Conservation (phyloP, 2,329 filamentous ascomycete species). For the Plectosphaerella cucumerina region DNA sequence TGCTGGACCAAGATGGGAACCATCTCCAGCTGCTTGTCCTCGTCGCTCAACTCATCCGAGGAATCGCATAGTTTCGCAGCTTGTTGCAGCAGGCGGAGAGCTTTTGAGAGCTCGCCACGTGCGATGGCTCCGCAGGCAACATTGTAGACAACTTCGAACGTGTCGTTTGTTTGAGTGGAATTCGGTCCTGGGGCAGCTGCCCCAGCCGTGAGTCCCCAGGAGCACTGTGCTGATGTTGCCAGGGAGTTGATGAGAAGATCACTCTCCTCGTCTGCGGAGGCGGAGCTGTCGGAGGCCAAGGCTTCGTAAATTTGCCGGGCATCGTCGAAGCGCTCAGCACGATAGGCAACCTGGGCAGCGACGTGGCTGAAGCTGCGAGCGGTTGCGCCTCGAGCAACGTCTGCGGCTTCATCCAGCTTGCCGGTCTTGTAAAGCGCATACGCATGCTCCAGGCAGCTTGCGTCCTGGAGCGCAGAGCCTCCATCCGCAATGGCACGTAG, state of each 20-base stretch:
- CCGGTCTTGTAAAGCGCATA: constrained; percentile 84
- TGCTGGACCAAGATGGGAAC: constrained; percentile 74
- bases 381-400: neutral
- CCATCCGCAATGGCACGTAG: constrained; percentile 63
- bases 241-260: constrained; percentile 74
- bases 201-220: constrained; percentile 57
- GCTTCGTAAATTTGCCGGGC: constrained; percentile 60
- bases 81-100: constrained; percentile 62
- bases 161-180: constrained; percentile 36
- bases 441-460: constrained; percentile 64
- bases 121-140: constrained; percentile 70
- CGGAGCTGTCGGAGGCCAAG: constrained; percentile 38
- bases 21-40: constrained; percentile 71
- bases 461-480: constrained; percentile 54
- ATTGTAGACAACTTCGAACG: constrained; percentile 82
- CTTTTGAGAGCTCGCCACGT: constrained; percentile 60
- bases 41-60: constrained; percentile 67
- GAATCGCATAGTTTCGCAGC: constrained; percentile 68
- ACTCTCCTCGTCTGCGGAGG: constrained; percentile 61
- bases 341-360: constrained; percentile 66
- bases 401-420: constrained; percentile 57
- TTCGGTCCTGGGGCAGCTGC: constrained; percentile 28
- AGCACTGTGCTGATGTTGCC: constrained; percentile 67
- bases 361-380: constrained; percentile 41
- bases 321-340: constrained; percentile 67